Conservation (phyloP, 345 rosid genomes). For the Heritiera littoralis region DNA sequence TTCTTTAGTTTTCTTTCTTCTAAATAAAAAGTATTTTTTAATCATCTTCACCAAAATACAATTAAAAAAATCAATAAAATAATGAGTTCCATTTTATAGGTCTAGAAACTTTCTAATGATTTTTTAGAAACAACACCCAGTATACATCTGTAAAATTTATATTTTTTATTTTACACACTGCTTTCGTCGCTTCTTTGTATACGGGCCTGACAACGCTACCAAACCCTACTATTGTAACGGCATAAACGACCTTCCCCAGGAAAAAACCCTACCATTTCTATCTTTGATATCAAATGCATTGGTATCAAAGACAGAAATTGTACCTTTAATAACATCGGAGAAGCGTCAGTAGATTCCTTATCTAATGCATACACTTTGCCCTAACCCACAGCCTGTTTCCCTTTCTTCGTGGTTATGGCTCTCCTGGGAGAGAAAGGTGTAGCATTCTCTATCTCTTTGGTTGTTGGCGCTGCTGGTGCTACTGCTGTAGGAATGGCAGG, state of each 20-base stretch:
- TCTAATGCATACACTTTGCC: too few relatives aligned
- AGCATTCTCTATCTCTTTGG: too few relatives aligned
- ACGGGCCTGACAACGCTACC: constrained; percentile 13
- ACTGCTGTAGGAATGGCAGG: too few relatives aligned
- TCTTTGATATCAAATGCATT: too few relatives aligned
- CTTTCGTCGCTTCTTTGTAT: constrained; percentile 12
- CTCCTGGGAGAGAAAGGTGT: too few relatives aligned
- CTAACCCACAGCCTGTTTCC: too few relatives aligned
- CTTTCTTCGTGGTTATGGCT: too few relatives aligned
- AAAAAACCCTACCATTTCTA: not conserved
- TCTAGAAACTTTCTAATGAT: constrained; percentile 44
- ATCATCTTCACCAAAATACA: not conserved
- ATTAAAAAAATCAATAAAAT: not conserved
- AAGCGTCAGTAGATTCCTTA: too few relatives aligned
- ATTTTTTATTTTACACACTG: not conserved
- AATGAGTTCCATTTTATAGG: constrained; percentile 2
- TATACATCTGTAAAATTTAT: too few relatives aligned
- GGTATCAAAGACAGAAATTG: too few relatives aligned
- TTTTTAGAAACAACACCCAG: constrained; percentile 11
- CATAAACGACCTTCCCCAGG: constrained; percentile 23
- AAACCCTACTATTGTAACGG: constrained; percentile 14
- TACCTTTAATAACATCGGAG: too few relatives aligned
- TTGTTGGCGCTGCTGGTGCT: too few relatives aligned
- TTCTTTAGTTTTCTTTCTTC: not conserved
- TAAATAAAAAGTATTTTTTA: not conserved